Evolutionary conservation across 2,329 filamentous ascomycete species (phyloP), one percentile per base, ranked within the genome.

Genomic region (Cladophialophora immunda): DNA sequence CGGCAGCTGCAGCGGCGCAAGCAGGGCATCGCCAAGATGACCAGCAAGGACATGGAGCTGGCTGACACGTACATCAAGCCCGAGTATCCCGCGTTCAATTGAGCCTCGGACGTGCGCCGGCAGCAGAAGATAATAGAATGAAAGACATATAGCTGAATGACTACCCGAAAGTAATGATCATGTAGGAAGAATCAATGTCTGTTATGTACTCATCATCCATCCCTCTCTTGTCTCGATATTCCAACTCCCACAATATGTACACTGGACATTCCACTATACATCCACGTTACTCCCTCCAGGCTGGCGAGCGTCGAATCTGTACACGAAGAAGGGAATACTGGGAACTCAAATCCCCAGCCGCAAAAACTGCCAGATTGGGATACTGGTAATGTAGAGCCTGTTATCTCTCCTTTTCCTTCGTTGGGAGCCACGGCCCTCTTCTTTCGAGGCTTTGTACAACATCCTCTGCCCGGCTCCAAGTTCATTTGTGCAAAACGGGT

Each of bases 1-100:
- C 57, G 47, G 27, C 5, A 61, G 45, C 13, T 60, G 19, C 58
- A 60, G 36, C 19, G 7, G n/a, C 56, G 57, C 27, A 65, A 65
- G 56, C 56, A 47, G 2, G 34, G 53, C 22, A 56, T 63, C 22
- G 60, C 60, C 13, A 58, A 45, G 27, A 65, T 61, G 27, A 47
- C 63, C 22, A 47, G 11, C 19, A 38, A 60, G 22, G n/a, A n/a
- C 13, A 17, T 19, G 15, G 38, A 45, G 29, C 5, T 30, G 22
- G 27, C n/a, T 22, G 30, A 32, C 22, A 25, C 19, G 36, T 25
- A 41, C 41, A 60, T 52, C 36, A 60, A 60, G 22, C 27, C 32
- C 17, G 58, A 60, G 27, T 27, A 41, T 19, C 11, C 3, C 19
- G 19, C 45, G 45, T 27, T 50, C 11, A 3, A 50, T 50, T 50